phyloP scores from a whole-genome alignment of 805 yeast genomes.

The Teunomyces pallodes region DNA sequence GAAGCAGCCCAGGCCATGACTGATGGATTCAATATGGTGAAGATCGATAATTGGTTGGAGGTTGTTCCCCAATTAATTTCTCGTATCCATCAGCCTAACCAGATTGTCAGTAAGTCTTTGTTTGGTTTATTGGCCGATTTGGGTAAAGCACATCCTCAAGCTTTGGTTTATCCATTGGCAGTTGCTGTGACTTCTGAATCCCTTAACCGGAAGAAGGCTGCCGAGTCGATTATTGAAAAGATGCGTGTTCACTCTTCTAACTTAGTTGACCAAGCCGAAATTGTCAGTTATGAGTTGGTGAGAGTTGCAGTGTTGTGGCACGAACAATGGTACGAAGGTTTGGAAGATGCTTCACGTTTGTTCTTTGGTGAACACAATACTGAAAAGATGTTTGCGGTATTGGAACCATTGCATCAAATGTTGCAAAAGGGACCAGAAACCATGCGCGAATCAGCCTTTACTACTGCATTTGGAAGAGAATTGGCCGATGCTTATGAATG shows the following conservation, averaged over 20 bases:
- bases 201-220: slow-evolving; percentile 85
- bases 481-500: slow-evolving; percentile 90
- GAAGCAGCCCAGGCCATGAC: slow-evolving; percentile 89
- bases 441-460: slow-evolving; percentile 86
- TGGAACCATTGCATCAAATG: slow-evolving; percentile 86
- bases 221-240: slow-evolving; percentile 83
- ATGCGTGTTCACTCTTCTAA: slow-evolving; percentile 85
- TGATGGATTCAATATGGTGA: slow-evolving; percentile 87
- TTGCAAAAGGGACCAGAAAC: slow-evolving; percentile 88
- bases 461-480: slow-evolving; percentile 91
- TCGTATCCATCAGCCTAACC: slow-evolving; percentile 93
- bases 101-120: slow-evolving; percentile 74
- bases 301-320: slow-evolving; percentile 97
- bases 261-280: slow-evolving; percentile 86
- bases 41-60: slow-evolving; percentile 90
- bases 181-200: slow-evolving; percentile 96
- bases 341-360: slow-evolving; percentile 92
- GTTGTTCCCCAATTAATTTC: slow-evolving; percentile 95
- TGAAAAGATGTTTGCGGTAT: slow-evolving; percentile 87
- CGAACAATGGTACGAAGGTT: slow-evolving; percentile 96
- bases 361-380: slow-evolving; percentile 94
- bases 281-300: slow-evolving; percentile 90
- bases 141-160: slow-evolving; percentile 96
- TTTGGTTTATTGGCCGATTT: slow-evolving; percentile 78
- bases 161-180: slow-evolving; percentile 89